phyloP scores from a whole-genome alignment of 2,329 filamentous ascomycete species.

The Emergomyces orientalis region DNA sequence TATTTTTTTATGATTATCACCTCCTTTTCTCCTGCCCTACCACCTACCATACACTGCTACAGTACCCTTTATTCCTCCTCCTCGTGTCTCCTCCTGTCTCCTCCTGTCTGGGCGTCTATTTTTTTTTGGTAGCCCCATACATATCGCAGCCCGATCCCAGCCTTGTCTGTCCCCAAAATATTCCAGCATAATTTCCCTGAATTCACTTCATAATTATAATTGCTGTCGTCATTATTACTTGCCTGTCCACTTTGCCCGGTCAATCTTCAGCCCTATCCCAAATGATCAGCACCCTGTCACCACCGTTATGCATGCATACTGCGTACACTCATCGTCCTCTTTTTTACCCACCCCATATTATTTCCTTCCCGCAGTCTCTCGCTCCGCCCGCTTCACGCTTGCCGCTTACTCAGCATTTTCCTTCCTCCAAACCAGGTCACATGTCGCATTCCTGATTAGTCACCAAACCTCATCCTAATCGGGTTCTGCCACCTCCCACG shows the following conservation, averaged over 20 bases:
- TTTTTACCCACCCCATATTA: too few species aligned
- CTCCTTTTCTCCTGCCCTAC: background rate
- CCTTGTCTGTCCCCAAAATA: too few species aligned
- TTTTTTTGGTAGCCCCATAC: background rate
- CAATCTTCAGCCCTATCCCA: background rate
- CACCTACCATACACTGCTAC: background rate
- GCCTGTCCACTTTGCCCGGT: background rate
- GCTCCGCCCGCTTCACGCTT: background rate
- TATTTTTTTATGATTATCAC: too few species aligned
- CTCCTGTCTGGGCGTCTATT: background rate
- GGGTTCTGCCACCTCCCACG: conserved; percentile 1
- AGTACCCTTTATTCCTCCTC: background rate
- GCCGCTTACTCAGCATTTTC: background rate
- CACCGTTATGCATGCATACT: background rate
- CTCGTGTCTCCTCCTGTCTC: background rate
- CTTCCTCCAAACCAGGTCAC: background rate
- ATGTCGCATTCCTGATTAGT: background rate
- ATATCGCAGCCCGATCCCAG: background rate
- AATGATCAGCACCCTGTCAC: background rate
- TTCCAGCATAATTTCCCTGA: background rate
- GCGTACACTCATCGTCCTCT: background rate
- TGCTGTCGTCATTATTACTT: background rate
- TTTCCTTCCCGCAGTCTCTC: background rate
- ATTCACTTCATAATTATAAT: background rate
- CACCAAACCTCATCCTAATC: background rate